These are phyloP conservation scores for Aspergillus avenaceus DNA, from an alignment of 495 filamentous ascomycete species.

Conservation along the genomic window DNA sequence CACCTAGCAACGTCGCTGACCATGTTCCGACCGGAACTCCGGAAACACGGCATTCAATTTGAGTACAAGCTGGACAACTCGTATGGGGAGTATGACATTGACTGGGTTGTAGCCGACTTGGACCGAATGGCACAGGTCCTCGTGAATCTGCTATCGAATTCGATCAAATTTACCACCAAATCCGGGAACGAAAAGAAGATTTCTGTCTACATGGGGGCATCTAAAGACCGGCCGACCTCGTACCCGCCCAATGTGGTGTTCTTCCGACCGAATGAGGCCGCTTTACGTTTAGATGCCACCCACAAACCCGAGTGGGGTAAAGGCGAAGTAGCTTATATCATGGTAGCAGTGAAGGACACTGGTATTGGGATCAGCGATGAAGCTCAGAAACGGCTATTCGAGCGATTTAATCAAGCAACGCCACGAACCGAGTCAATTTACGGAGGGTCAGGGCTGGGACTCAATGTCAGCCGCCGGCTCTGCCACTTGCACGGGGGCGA, in stretches of 20 bases:
- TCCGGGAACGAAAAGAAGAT: constrained; percentile 53
- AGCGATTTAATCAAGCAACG: constrained; percentile 75
- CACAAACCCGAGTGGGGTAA: constrained; percentile 58
- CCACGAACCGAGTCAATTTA: constrained; percentile 77
- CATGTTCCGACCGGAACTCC: constrained; percentile 70
- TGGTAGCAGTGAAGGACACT: constrained; percentile 72
- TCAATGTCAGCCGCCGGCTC: constrained; percentile 76
- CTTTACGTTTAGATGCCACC: constrained; percentile 40
- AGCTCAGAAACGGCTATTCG: constrained; percentile 72
- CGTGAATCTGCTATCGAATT: constrained; percentile 73
- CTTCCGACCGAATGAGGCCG: constrained; percentile 42
- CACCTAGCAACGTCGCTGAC: constrained; percentile 65
- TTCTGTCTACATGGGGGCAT: constrained; percentile 65
- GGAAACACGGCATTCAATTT: constrained; percentile 63
- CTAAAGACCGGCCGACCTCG: constrained; percentile 45
- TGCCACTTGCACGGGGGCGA: constrained; percentile 81
- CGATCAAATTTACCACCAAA: constrained; percentile 70
- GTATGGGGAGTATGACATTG: constrained; percentile 48
- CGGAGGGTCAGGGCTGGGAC: constrained; percentile 75
- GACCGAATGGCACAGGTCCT: constrained; percentile 69
- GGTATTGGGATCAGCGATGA: constrained; percentile 71
- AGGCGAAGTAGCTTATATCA: constrained; percentile 64
- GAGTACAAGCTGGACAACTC: constrained; percentile 56
- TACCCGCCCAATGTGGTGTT: constrained; percentile 47
- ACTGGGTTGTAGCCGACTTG: constrained; percentile 70